Base-by-base conservation (phyloP, 805 yeast species). In the Lipomyces yamanashiensis region DNA sequence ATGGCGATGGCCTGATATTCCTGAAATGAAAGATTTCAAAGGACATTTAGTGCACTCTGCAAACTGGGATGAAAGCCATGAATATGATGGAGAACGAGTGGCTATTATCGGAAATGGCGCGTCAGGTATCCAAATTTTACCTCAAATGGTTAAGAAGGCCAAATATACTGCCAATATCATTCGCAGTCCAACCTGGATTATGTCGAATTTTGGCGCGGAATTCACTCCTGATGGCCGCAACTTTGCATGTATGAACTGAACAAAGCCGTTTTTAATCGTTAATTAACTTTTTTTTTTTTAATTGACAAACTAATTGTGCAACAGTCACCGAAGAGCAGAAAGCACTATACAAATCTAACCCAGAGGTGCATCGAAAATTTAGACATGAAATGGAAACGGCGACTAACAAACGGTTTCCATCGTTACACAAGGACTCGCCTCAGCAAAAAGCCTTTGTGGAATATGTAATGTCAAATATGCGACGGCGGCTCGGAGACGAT, bases 81-180 rank as follows among this genome's bases (percentile, higher is more conserved):
- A 12, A 7, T 53, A 66, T 63, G 36, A 68, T 63, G 62, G 62
- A 7, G 62, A 58, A 54, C 62, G 64, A 7, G 70, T 75, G 7
- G 73, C 74, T 13, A 67, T 76, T 1, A 68, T 77, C n/a, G 80
- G 81, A 1, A 73, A 70, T 53, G 76, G 78, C 7, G 69, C 79
- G 4, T 74, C 77, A n/a, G 80, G 76, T 8, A 71, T 74, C 15
- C 77, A 75, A 64, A 60, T 73, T 15, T 51, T 73, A 21, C 76
- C 76, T 4, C 66, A 66, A 43, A 59, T 74, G 10, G 69, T 58
- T 8, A 54, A 61, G 19, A 61, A 64, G 19, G 75, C 72, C 1
- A 64, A 63, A 58, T 65, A 61, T n/a, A 57, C 62, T 45, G 71
- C 70, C 64, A 66, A 60, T 59, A 62, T 43, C 43, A 66, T 62